Evolutionary conservation across 129 eudicot species (phyloP), one percentile per base, ranked within the genome.

Genomic region (Calendula officinalis): DNA sequence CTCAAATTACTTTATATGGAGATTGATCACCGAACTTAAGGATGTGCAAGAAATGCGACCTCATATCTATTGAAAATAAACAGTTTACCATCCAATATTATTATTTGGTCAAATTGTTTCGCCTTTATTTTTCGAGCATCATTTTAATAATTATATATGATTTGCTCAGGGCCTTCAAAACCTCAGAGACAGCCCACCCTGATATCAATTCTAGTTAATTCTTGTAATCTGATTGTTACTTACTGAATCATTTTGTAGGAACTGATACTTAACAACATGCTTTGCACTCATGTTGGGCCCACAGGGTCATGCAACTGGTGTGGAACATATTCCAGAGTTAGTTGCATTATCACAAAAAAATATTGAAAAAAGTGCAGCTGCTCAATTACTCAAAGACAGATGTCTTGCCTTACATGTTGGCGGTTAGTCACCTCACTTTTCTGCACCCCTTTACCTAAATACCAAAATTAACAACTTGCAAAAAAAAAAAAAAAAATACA

Each of bases 191-290:
- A n/a, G n/a, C n/a, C n/a, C n/a, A n/a, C 10, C 38, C 32, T 12
- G 15, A 13, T 32, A 9, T 60, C 56, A 43, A 22, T 4, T n/a
- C 30, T 5, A 49, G 7, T 51, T 12, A 33, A 7, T 56, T 56
- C 3, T 56, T n/a, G 14, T 46, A 14, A 30, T 17, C 47, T 48
- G 59, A 35, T 15, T 64, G 69, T 5, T 27, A 39, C 41, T 55
- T 33, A 11, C 9, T 54, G 32, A 14, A 58, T 14, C 15, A n/a
- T n/a, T 60, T 68, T 79, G 67, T 71, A 88, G 92, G 96, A 60
- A 79, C 96, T 5, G 96, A 92, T 92, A 88, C 65, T 70, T 88
- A 83, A 88, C 96, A 0, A 91, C 96, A 52, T 88, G 96, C 69
- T 84, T 84, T 57, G 96, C 96, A 27, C 47, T 79, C 53, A 88